Base-by-base conservation (phyloP, 2,329 filamentous ascomycete genomes). In the Cercospora zeae-maydis region DNA sequence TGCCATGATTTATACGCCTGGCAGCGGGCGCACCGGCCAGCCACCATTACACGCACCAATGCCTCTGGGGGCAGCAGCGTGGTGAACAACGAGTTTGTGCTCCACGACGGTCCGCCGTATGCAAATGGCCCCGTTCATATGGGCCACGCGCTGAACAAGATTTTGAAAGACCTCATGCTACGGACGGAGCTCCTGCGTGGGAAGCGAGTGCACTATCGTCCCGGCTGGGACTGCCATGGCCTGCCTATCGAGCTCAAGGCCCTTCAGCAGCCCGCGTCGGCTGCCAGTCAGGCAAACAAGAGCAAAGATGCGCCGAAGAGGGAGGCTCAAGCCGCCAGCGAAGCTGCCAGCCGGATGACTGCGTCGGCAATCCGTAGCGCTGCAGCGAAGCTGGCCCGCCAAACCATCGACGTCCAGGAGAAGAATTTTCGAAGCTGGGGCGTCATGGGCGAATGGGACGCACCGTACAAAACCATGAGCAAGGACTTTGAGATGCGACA, bases 151-250 rank as follows among this genome's bases (percentile, higher is more conserved):
- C 81, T 99, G 74, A 99, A 99, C 78, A 99, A 99, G 79, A 89
- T 98, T 70, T 82, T 96, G 63, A 99, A 99, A 80, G 95, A 99
- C 77, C 90, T 98, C 72, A 91, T 96, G 65, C 83, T 92, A 70
- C 86, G 95, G 42, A 87, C 89, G 65, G 87, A 96, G 78, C 80
- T 98, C 64, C 86, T 90, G 64, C 84, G 88, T 73, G 95, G 91
- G 16, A 88, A 85, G 69, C 83, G 86, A 66, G 88, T 98, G 34
- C 82, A 87, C 39, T 99, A 96, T 73, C 82, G 92, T 14, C 95
- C 95, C 1, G 93, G 95, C 51, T 99, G 95, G 95, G 96, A 99
- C 75, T 99, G 95, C 69, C 95, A 99, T 80, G 95, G 95, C 0
- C 83, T 99, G 54, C 95, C 95, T 0, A 99, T 99, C 73, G 95